Evolutionary conservation across 768 basidiomycete species (phyloP), one percentile per base, ranked within the genome.

Genomic region (Hortiboletus flavorubellus): DNA sequence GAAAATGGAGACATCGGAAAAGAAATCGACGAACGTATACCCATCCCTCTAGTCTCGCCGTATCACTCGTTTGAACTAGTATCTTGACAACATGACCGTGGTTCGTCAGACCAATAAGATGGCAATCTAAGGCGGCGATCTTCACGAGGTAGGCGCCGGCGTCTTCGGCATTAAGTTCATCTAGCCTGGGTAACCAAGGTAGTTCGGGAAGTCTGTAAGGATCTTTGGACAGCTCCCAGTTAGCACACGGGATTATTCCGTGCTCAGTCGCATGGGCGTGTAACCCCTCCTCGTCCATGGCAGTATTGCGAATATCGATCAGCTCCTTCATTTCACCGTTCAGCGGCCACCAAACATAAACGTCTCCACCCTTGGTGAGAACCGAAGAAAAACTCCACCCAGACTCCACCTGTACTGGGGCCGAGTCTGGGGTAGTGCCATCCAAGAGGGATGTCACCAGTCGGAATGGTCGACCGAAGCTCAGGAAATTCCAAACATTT

Each of bases 341-440:
- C 54, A 77, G 75, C 4, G 87, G 89, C 84, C 86, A 92, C 82
- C 85, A 91, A 5, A 87, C 82, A 58, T 84, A 82, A 42, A 89
- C 84, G 45, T 84, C 80, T 3, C 91, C 89, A n/a, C 78, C 76
- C 56, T 78, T 75, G 9, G 86, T 88, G 62, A 96, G 82, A 31
- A 86, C 75, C 11, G 84, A 80, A n/a, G 87, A 86, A 68, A 88
- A 90, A 14, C 64, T 56, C 93, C 93, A 94, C 41, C 93, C 92
- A 61, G 89, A 87, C 66, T 86, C 87, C 37, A 91, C 78, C 67
- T 89, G 89, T 2, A 69, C 58, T 40, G 85, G 80, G 4, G 71
- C 73, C 33, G 85, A 71, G 26, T 82, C 69, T 2, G 75, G 65
- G 15, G 81, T 77, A 2, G 73, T 72, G 10, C 68, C 71, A 56